Percentiles rank a stretch among this genome's conserved stretches.
These are phyloP conservation scores for Geoglossum glabrum DNA, from an alignment of 495 filamentous ascomycete species.

Conservation along the genomic window DNA sequence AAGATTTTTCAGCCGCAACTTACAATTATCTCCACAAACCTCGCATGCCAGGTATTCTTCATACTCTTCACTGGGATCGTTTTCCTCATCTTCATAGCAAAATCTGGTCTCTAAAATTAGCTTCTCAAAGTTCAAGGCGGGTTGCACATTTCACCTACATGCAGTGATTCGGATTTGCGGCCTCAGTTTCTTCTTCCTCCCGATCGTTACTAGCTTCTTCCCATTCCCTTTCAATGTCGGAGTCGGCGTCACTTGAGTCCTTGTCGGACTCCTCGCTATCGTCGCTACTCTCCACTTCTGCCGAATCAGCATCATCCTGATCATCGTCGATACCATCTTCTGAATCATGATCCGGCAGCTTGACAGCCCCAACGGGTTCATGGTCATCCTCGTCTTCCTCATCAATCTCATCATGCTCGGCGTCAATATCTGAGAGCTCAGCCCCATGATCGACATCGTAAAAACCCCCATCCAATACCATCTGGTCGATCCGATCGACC, in stretches of 20 bases:
- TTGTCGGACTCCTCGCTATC: conserved; percentile 24
- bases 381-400: conserved; percentile 23
- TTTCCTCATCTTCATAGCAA: conserved; percentile 63
- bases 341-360: conserved; percentile 17
- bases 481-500: too few relatives aligned
- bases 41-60: conserved; percentile 66
- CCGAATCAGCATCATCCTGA: conserved; percentile 10
- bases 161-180: conserved; percentile 38
- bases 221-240: conserved; percentile 50
- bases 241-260: conserved; percentile 38
- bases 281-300: conserved; percentile 12
- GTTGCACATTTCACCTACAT: conserved; percentile 32
- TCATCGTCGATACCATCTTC: conserved; percentile 20
- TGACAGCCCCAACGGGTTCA: conserved; percentile 23
- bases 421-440: conserved; percentile 12
- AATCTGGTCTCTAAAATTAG: conserved; percentile 30
- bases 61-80: conserved; percentile 73
- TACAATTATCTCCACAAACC: conserved; percentile 78
- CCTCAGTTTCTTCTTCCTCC: conserved; percentile 48
- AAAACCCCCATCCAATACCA: background rate
- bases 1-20: conserved; percentile 19
- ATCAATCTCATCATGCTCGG: conserved; percentile 22
- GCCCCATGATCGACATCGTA: background rate
- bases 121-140: conserved; percentile 3
- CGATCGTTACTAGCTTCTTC: conserved; percentile 38